Evolutionary conservation across 225 moss, liverwort and hornwort species (phyloP), one percentile per base, ranked within the genome.

Genomic region (Marchantia paleacea): DNA sequence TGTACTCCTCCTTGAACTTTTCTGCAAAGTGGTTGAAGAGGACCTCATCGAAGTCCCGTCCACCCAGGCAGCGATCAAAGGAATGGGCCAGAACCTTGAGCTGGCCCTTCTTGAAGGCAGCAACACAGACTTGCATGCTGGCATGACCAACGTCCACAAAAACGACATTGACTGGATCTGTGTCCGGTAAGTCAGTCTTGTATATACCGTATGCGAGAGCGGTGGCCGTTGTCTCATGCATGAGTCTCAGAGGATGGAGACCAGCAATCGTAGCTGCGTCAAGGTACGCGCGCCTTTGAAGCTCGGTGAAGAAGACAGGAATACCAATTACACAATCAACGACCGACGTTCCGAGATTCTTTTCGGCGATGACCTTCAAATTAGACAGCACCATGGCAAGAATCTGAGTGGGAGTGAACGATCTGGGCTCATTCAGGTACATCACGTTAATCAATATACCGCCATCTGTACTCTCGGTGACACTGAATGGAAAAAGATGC

Each of bases 171-270:
- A 99, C 83, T 28, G 99, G 92, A 81, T 99, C 99, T 13, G 89
- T 63, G 48, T 99, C 99, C 0, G 99, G 92, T 72, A 95, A 74
- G 83, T 99, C 99, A 0, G 99, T 99, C 85, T 94, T 95, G 91
- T 99, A 99, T 69, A 99, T 99, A 87, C 99, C 99, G 47, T 95
- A 99, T 24, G 99, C 95, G 39, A 99, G 79, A 12, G 99, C 99
- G 53, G 99, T 99, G 76, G 99, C 99, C 16, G 99, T 89, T 30
- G 94, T 99, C 89, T 99, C 99, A 77, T 99, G 99, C 99, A 99
- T 99, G 85, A 99, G 81, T 25, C 99, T 87, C 80, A 99, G 28
- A 7, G 99, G 99, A 53, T 92, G 99, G 30, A 99, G 84, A 15
- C 99, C 99, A 28, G 99, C 95, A 62, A 99, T 83, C 79, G 83